Base-by-base conservation (phyloP, 2,329 filamentous ascomycete species). In the Graphilbum ipis-grandicollis region DNA sequence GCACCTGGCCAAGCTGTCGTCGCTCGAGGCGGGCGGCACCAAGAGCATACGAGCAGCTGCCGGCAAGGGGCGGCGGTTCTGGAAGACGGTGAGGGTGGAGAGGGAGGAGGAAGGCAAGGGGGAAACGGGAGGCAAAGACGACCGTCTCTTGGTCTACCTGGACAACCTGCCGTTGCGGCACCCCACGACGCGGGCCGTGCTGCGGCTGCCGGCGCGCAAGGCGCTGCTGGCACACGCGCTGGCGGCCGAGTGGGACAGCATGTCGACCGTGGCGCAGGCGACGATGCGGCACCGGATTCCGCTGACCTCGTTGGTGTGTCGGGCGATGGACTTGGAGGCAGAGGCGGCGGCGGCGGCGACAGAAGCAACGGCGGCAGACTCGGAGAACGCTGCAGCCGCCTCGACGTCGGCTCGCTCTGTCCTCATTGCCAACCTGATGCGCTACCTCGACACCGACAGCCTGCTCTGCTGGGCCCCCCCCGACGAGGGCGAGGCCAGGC, bases 371-470 rank as follows among this genome's bases (percentile, higher is more conserved):
- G n/a, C n/a, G n/a, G n/a, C n/a, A n/a, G n/a, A n/a, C n/a, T n/a
- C n/a, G n/a, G n/a, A n/a, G n/a, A n/a, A n/a, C n/a, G n/a, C n/a
- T n/a, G n/a, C n/a, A n/a, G n/a, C n/a, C n/a, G n/a, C n/a, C n/a
- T n/a, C n/a, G n/a, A n/a, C n/a, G n/a, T n/a, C n/a, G n/a, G n/a
- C 79, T 28, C 68, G 86, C 26, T 53, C 67, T 1, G 61, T 68
- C 30, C 75, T 94, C 33, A 60, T 79, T 14, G 63, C 61, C 15
- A 76, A 73, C 44, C 59, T 90, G 36, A 70, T 96, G 66, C 71
- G 79, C 33, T 96, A 96, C 56, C 68, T 98, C 19, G 76, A 85
- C 48, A 96, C 90, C 1, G 90, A 98, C 58, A 86, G 83, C 0
- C 60, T 96, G 26, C 71, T 98, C 2, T 96, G 88, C 68, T 93